Percentiles rank a stretch among this genome's conserved stretches.
phyloP scores from a whole-genome alignment of 805 yeast species.

The Saccharomycopsis olivae region DNA sequence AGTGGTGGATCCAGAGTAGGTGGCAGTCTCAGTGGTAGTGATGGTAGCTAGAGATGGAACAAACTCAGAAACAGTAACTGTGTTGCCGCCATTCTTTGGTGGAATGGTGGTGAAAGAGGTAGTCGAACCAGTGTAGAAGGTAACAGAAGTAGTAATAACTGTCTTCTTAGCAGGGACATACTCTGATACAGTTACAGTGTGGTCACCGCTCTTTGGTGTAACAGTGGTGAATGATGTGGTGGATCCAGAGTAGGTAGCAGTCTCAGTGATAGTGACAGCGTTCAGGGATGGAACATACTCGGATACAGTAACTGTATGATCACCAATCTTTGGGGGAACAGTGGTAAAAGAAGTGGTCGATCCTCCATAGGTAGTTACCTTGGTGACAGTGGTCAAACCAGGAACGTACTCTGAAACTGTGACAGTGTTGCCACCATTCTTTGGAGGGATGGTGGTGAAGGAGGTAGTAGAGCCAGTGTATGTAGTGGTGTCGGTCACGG shows the following conservation, averaged over 20 bases:
- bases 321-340: background rate
- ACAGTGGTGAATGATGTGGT: constrained; percentile 2
- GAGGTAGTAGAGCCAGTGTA: constrained; percentile 2
- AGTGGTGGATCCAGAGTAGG: no score
- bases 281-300: constrained; percentile 5
- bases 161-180: constrained; percentile 1
- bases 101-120: no score
- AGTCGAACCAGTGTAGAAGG: no score
- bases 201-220: constrained; percentile 2
- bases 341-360: background rate
- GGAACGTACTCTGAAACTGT: constrained; percentile 2
- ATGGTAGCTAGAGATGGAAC: no score
- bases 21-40: no score
- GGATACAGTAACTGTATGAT: background rate
- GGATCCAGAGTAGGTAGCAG: background rate
- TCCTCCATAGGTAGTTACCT: background rate
- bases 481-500: no score
- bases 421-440: background rate
- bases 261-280: background rate
- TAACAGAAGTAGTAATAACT: background rate
- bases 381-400: background rate
- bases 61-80: no score
- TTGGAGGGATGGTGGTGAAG: constrained; percentile 1
- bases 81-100: no score
- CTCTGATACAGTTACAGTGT: constrained; percentile 1